Evolutionary conservation across 2,329 filamentous ascomycete species (phyloP).

Genomic region (Fusarium gaditjirri): DNA sequence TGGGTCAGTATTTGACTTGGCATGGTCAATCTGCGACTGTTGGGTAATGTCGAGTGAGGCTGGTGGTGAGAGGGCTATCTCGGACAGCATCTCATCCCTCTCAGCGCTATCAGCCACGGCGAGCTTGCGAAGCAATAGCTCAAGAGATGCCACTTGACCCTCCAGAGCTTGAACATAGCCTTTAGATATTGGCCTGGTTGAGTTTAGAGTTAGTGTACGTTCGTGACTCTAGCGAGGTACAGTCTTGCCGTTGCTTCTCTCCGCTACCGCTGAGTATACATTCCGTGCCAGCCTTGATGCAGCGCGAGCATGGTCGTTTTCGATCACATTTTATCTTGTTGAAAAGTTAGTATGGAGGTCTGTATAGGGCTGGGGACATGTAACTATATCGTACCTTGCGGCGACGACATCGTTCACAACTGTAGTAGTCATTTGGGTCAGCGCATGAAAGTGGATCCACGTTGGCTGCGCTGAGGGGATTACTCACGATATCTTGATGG

Average conservation of each 20-base stretch:
- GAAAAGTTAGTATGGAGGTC: not conserved
- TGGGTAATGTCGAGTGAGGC: constrained; percentile 27
- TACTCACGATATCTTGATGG: constrained; percentile 52
- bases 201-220: not conserved
- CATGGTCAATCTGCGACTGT: constrained; percentile 28
- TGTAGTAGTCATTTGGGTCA: constrained; percentile 34
- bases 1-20: constrained; percentile 44
- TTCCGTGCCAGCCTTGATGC: constrained; percentile 54
- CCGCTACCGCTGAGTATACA: constrained; percentile 55
- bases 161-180: constrained; percentile 60
- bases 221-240: not conserved
- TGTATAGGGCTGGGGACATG: not conserved
- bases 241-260: constrained; percentile 54
- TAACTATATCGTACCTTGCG: constrained; percentile 50
- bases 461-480: constrained; percentile 13
- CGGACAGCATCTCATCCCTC: constrained; percentile 55
- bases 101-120: constrained; percentile 52
- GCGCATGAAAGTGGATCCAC: constrained; percentile 6
- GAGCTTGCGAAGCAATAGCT: constrained; percentile 57
- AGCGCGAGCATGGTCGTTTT: constrained; percentile 61
- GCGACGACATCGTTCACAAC: constrained; percentile 57
- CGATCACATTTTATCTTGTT: constrained; percentile 64
- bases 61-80: constrained; percentile 46
- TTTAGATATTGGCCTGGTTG: constrained; percentile 55
- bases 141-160: constrained; percentile 57